Base-by-base conservation (phyloP, 805 yeast species). In the Kluyveromyces aestuarii region DNA sequence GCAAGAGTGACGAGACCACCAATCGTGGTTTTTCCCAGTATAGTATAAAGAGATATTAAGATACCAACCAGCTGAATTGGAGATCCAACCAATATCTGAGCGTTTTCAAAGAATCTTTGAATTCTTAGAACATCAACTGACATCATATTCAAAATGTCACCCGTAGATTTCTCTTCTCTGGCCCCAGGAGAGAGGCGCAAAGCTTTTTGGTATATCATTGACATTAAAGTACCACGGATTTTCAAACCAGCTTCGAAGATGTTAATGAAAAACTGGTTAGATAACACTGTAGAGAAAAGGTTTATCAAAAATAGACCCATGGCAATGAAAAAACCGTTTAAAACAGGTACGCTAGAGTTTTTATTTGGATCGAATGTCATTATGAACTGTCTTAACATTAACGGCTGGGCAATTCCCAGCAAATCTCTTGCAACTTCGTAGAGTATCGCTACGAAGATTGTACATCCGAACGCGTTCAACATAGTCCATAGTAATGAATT, bases 101-200 rank as follows among this genome's bases (percentile, higher is more conserved):
- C 65, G 51, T 76, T 73, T 43, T 72, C 71, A n/a, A 78, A 64
- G 47, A 84, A 66, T 37, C 77, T 80, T 59, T 81, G 85, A 27
- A 87, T 68, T 52, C 84, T 72, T 44, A 70, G 68, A 11, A 85
- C 80, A 68, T 88, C 96, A 33, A 85, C 90, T 17, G 93, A 78
- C 72, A 86, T 76, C 58, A 83, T 72, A 58, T 86, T 87, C 54
- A 87, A 75, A 46, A 88, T 84, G 54, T 87, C 95, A 55, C 96
- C 95, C 2, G 90, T 76, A 1, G 87, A 68, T 54, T 76, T 70
- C 16, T 74, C 72, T 33, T 73, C 72, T 51, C 82, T 75, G 8
- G 88, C 79, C 44, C 80, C 81, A 8, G 80, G 75, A 2, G 95
- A 81, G n/a, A 89, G 67, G 17, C 63, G 71, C 49, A 89, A 70